Conservation (phyloP, 1,284 basidiomycete species). For the Wallemia mellicola region DNA sequence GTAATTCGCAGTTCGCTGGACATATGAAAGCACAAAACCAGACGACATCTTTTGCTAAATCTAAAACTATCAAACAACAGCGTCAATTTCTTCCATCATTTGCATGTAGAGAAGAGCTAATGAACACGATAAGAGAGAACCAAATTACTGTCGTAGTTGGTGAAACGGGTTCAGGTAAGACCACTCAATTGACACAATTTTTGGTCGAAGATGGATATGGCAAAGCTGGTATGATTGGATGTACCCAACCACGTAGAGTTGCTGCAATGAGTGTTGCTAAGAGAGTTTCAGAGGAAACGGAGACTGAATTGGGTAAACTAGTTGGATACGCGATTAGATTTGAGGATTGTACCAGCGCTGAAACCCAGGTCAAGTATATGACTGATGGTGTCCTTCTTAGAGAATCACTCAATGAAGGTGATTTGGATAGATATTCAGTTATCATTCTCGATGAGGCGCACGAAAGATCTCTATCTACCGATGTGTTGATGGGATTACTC, state of each 20-base stretch:
- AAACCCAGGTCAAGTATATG: constrained; percentile 95
- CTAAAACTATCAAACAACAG: constrained; percentile 69
- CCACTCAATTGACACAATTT: constrained; percentile 71
- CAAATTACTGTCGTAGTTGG: constrained; percentile 87
- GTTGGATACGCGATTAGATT: constrained; percentile 96
- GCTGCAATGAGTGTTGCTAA: constrained; percentile 98
- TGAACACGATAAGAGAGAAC: constrained; percentile 72
- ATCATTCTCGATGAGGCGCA: constrained; percentile 94
- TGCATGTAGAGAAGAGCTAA: constrained; percentile 77
- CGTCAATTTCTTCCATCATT: constrained; percentile 92
- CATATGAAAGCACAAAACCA: constrained; percentile 50
- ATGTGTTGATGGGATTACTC: constrained; percentile 84
- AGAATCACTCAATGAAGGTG: constrained; percentile 83
- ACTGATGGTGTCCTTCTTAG: constrained; percentile 87
- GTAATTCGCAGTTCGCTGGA: constrained; percentile 80
- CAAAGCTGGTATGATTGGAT: constrained; percentile 58
- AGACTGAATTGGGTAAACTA: constrained; percentile 53
- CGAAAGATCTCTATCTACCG: constrained; percentile 79
- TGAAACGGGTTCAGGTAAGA: constrained; percentile 86
- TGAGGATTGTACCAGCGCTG: constrained; percentile 72
- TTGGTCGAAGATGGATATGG: constrained; percentile 90
- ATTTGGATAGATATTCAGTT: constrained; percentile 75
- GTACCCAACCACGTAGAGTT: constrained; percentile 86
- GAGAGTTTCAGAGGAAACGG: constrained; percentile 80
- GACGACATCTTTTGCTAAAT: constrained; percentile 42